phyloP scores from a whole-genome alignment of 257 asterid genomes.

The Ligustrum vulgare region DNA sequence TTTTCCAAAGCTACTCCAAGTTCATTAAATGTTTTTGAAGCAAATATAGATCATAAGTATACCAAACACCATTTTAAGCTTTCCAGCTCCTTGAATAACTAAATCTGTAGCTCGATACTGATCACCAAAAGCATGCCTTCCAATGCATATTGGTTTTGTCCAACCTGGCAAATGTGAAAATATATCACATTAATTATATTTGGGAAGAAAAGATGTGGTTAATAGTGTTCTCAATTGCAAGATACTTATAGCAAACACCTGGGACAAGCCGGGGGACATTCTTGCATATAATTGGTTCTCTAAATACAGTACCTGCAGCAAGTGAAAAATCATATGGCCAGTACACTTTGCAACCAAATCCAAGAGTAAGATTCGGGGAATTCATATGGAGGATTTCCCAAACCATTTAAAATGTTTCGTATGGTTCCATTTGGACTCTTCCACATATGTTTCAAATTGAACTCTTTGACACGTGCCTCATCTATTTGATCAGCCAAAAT shows the following conservation, averaged over 20 bases:
- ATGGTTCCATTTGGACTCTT: conserved; percentile 71
- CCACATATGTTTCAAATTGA: conserved; percentile 69
- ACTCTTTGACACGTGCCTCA: conserved; percentile 61
- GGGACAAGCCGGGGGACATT: conserved; percentile 65
- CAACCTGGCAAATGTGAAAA: conserved; percentile 39
- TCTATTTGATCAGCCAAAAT: conserved; percentile 40
- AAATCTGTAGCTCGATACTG: conserved; percentile 67
- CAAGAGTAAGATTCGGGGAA: conserved; percentile 21
- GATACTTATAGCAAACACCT: conserved; percentile 40
- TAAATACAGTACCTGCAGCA: conserved; percentile 65
- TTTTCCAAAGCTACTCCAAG: not conserved
- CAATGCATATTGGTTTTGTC: conserved; percentile 74
- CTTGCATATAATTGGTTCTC: conserved; percentile 71
- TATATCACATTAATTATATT: not conserved
- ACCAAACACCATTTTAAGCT: conserved; percentile 64
- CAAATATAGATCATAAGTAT: conserved; percentile 12
- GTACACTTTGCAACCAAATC: conserved; percentile 20
- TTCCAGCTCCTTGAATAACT: conserved; percentile 57
- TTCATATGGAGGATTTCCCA: conserved; percentile 7
- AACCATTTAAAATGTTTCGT: conserved; percentile 68
- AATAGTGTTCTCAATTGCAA: not conserved
- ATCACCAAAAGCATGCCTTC: conserved; percentile 73
- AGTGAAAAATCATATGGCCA: conserved; percentile 21
- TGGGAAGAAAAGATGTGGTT: not conserved
- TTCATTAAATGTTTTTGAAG: not conserved